Base-by-base conservation (phyloP, 306 rosid genomes). In the Cajanus cajan region DNA sequence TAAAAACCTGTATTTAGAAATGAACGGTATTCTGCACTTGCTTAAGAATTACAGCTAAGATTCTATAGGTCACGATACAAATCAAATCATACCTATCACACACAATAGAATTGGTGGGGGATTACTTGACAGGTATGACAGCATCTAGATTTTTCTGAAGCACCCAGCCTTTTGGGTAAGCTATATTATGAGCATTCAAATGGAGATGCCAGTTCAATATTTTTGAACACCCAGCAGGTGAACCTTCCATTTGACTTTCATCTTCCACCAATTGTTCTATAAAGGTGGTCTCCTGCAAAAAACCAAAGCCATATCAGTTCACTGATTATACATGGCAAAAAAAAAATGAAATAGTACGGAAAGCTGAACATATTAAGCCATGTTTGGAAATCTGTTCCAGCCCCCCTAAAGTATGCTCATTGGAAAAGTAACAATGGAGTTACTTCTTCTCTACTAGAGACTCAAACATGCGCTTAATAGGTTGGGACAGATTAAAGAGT, bases 151-250 rank as follows among this genome's bases (percentile, higher is more conserved):
- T 93, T 85, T 85, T 89, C 83, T 77, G 86, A 74, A 96, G 92
- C 78, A 88, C 81, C 99, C 99, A 96, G 73, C 93, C 98, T 70
- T 72, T 87, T 5, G 98, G 98, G 87, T 93, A 96, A 84, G 33
- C 78, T 64, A 36, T 66, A 73, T 83, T 71, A 43, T 58, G 88
- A 84, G 68, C 79, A 78, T 79, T 88, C 90, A 96, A 87, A 87
- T 93, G 99, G 62, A 96, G 94, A 85, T 96, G 99, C 99, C 99
- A 96, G 82, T 88, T 96, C 96, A 96, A 80, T 80, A 93, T 84
- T 80, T 67, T 89, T 57, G 83, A 87, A 86, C 99, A 96, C 61
- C 90, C 90, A 44, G 68, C 63, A 21, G 93, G 89, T 4, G 61
- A 85, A 80, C 93, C 92, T 87, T 96, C 94, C 98, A 96, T 96